Percentiles rank a stretch among this genome's conserved stretches.
These are phyloP conservation scores for Neonectria sp. DNA, from an alignment of 2,329 filamentous ascomycete species.

Conservation along the genomic window DNA sequence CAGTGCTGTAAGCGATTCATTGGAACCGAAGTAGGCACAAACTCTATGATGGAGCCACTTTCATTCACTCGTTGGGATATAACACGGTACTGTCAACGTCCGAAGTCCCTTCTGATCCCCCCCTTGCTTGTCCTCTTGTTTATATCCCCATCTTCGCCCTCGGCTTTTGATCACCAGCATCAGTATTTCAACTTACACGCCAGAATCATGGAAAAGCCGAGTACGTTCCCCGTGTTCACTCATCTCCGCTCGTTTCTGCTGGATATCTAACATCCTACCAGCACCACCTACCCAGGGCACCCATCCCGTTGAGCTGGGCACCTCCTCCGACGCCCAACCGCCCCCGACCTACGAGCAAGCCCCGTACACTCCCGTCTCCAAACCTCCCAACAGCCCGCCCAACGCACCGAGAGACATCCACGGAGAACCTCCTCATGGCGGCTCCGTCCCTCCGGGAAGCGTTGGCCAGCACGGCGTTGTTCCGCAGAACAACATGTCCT, in stretches of 20 bases:
- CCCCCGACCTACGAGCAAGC: slow-evolving; percentile 29
- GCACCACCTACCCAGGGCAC: slow-evolving; percentile 21
- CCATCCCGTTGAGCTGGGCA: slow-evolving; percentile 6
- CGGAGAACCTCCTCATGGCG: not conserved
- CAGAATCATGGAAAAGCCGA: slow-evolving; percentile 38
- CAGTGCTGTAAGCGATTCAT: not conserved
- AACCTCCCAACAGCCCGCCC: not conserved
- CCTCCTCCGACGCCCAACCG: slow-evolving; percentile 8
- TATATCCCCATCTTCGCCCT: not conserved
- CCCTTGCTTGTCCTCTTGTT: not conserved
- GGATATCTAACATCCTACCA: slow-evolving; percentile 6
- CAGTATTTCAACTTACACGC: not conserved
- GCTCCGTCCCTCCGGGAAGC: not conserved
- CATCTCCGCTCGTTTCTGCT: too few relatives aligned
- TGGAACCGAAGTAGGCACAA: not conserved
- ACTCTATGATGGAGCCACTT: too few relatives aligned
- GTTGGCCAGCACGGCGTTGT: not conserved
- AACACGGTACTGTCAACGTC: too few relatives aligned
- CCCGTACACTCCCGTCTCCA: not conserved
- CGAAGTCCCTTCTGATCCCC: not conserved
- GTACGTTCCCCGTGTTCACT: slow-evolving; percentile 26
- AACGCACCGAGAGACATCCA: not conserved
- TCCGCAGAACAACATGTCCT: slow-evolving; percentile 17
- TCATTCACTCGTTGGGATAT: too few relatives aligned
- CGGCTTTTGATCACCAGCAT: not conserved